Percentiles rank a stretch among this genome's conserved stretches.
These are phyloP conservation scores for Pseudomassariella vexata DNA, from an alignment of 2,329 filamentous ascomycete genomes.

Conservation along the genomic window DNA sequence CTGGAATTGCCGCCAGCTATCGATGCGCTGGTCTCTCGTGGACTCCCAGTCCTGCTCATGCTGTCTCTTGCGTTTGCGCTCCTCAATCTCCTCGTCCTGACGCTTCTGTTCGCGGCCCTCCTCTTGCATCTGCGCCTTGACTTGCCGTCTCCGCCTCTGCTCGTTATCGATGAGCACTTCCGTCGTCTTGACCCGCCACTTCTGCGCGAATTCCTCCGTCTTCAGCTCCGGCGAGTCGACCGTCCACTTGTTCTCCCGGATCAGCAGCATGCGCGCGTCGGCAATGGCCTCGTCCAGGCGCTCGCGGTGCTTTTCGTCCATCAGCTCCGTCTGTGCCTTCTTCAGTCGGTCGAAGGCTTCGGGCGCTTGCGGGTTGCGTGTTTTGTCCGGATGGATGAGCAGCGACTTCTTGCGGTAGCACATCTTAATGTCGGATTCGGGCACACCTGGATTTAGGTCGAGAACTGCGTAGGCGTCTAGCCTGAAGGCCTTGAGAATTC, in stretches of 20 bases:
- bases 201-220: conserved; percentile 72
- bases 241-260: conserved; percentile 91
- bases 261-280: conserved; percentile 89
- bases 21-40: conserved; percentile 84
- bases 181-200: conserved; percentile 87
- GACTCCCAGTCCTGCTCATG: conserved; percentile 95
- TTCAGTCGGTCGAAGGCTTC: conserved; percentile 96
- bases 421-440: conserved; percentile 92
- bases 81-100: conserved; percentile 78
- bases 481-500: conserved; percentile 86
- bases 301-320: conserved; percentile 88
- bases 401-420: conserved; percentile 97
- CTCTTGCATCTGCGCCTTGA: conserved; percentile 94
- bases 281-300: conserved; percentile 91
- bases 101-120: conserved; percentile 85
- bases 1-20: conserved; percentile 88
- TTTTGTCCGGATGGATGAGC: conserved; percentile 98
- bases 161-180: conserved; percentile 92
- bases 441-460: conserved; percentile 89
- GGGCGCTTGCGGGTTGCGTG: conserved; percentile 80
- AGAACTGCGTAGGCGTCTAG: conserved; percentile 81
- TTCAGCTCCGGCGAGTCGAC: conserved; percentile 82
- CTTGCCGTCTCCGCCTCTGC: conserved; percentile 72
- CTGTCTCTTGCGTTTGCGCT: conserved; percentile 78
- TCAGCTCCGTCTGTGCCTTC: conserved; percentile 84